phyloP scores from a whole-genome alignment of 2,329 filamentous ascomycete species.

The Curvularia hawaiiensis region DNA sequence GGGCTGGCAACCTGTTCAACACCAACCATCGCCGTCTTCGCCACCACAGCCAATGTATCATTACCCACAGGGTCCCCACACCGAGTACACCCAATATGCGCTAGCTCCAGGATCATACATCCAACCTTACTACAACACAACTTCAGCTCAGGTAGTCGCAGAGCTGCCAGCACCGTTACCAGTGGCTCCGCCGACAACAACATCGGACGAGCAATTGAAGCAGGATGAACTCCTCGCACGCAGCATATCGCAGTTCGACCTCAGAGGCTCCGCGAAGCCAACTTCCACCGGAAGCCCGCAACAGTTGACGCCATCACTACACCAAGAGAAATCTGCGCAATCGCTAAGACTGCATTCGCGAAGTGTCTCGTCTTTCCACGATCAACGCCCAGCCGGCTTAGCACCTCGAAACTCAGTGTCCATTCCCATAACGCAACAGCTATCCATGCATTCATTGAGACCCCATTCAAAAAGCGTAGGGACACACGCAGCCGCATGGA shows the following conservation, averaged over 20 bases:
- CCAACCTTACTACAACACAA: slow-evolving; percentile 29
- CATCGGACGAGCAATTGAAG: slow-evolving; percentile 35
- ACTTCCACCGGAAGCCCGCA: background rate
- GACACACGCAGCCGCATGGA: slow-evolving; percentile 18
- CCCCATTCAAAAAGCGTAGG: slow-evolving; percentile 21
- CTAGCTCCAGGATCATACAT: slow-evolving; percentile 15
- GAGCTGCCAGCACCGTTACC: slow-evolving; percentile 39
- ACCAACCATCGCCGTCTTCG: slow-evolving; percentile 15
- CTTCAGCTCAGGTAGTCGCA: slow-evolving; percentile 25
- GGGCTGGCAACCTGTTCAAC: slow-evolving; percentile 15
- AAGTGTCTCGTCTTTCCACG: background rate
- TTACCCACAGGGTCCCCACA: slow-evolving; percentile 15
- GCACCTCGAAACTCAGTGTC: background rate
- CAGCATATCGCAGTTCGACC: slow-evolving; percentile 36
- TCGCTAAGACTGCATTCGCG: slow-evolving; percentile 13
- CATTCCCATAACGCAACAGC: slow-evolving; percentile 4
- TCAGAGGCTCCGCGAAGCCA: slow-evolving; percentile 30
- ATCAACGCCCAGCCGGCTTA: background rate
- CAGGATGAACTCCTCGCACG: slow-evolving; percentile 40
- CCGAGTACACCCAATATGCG: slow-evolving; percentile 9
- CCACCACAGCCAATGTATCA: slow-evolving; percentile 10
- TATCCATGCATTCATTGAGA: slow-evolving; percentile 14
- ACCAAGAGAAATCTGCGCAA: slow-evolving; percentile 8
- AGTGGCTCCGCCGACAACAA: slow-evolving; percentile 32
- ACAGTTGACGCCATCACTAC: slow-evolving; percentile 1